Evolutionary conservation across 768 basidiomycete genomes (phyloP), one percentile per base, ranked within the genome.

Genomic region (Steccherinum ochraceum): DNA sequence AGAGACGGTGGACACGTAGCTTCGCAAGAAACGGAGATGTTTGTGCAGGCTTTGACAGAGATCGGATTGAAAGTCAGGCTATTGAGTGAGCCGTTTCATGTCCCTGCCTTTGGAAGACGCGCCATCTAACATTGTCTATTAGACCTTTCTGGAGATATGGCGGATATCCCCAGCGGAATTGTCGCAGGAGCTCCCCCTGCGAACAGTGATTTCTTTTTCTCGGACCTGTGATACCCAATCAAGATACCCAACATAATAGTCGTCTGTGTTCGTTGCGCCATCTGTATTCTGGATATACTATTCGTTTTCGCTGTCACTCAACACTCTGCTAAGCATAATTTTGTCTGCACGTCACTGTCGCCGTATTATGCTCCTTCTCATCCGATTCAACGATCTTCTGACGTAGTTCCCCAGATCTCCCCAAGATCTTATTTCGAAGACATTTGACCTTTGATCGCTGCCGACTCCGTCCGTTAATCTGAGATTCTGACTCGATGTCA

Each of bases 11-110:
- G 88, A 5, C 89, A 90, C 62, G 88, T 92, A 51, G 72, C 85
- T 12, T 91, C 91, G 3, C 78, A 83, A 56, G 89, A 93, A 67
- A 93, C 93, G 0, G 86, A 86, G 35, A 85, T 83, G 20, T 91
- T 92, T 61, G 86, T 95, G 11, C 79, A 89, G 60, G 83, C 86
- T 7, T 70, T 95, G 57, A 95, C 93, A 2, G 92, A 93, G 59
- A 90, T 95, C 54, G 93, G 92, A 2, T 68, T 94, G 47, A 94
- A 93, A 69, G 90, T 95, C 63, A 91, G 93, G 66, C 70, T 94
- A 56, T 74, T 93, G 27, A 89, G 89, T 89, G 53, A 44, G 83
- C 69, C 25, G 25, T 13, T 27, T 16, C 45, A 23, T 48, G 3
- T 18, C 3, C 30, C 35, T 41, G 5, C 24, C 24, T 51, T 3